phyloP scores from a whole-genome alignment of 495 filamentous ascomycete genomes.

The Tuber umbilicatum region DNA sequence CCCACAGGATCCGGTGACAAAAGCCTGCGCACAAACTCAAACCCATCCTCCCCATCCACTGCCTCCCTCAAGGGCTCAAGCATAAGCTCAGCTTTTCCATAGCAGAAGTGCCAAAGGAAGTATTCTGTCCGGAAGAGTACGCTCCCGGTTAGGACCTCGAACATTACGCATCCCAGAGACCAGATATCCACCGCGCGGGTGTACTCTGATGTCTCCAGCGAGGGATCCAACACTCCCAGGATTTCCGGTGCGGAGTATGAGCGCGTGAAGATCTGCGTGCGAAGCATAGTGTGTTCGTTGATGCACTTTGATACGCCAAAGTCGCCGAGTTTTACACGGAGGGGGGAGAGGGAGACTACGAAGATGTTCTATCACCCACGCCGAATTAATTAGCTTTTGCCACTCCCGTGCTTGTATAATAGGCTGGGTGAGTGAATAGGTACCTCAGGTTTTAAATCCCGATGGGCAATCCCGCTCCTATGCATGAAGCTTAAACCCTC shows the following conservation, averaged over 20 bases:
- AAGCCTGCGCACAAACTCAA: slow-evolving; percentile 1
- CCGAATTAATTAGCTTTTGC: neutral
- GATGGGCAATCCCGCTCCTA: slow-evolving; percentile 47
- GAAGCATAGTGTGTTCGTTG: slow-evolving; percentile 31
- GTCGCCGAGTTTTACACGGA: slow-evolving; percentile 50
- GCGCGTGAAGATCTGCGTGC: slow-evolving; percentile 41
- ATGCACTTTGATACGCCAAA: slow-evolving; percentile 49
- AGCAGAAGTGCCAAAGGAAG: neutral
- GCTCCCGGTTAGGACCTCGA: neutral
- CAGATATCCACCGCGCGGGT: slow-evolving; percentile 15
- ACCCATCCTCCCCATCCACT: neutral
- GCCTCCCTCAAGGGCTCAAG: slow-evolving; percentile 1
- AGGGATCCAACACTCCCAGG: slow-evolving; percentile 3
- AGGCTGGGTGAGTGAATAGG: slow-evolving; percentile 30
- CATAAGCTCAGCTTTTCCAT: neutral
- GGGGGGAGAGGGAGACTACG: slow-evolving; percentile 33
- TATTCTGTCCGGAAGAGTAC: neutral
- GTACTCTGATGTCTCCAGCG: slow-evolving; percentile 8
- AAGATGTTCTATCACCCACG: slow-evolving; percentile 42
- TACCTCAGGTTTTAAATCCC: slow-evolving; percentile 51
- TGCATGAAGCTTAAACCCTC: slow-evolving; percentile 49
- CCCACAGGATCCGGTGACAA: slow-evolving; percentile 4
- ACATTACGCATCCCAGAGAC: slow-evolving; percentile 13
- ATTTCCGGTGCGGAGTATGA: slow-evolving; percentile 47
- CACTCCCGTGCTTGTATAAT: slow-evolving; percentile 16